Evolutionary conservation across 2,329 filamentous ascomycete species (phyloP).

Genomic region (Venturia aucupariae): DNA sequence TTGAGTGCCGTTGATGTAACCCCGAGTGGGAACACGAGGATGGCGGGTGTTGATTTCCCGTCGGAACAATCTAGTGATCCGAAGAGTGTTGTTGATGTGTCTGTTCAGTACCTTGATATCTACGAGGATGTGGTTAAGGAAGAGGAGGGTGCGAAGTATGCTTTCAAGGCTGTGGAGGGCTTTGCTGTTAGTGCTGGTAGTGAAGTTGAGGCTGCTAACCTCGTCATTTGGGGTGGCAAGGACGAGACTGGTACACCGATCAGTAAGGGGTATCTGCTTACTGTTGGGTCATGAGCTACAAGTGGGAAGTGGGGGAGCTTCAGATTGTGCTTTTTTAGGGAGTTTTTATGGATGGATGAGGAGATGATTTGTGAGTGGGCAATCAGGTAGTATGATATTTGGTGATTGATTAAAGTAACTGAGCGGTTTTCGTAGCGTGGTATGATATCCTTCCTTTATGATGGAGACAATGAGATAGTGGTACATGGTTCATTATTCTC

Average conservation of each 20-base stretch:
- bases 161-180: conserved; percentile 18
- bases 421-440: neutral
- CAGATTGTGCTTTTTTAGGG: neutral
- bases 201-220: conserved; percentile 38
- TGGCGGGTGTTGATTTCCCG: neutral
- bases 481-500: too few relatives aligned
- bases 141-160: conserved; percentile 27
- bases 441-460: neutral
- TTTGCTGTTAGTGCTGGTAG: conserved; percentile 32
- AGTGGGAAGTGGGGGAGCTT: neutral
- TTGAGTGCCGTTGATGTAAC: conserved; percentile 7
- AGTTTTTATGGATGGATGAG: neutral
- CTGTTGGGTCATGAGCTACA: conserved; percentile 25
- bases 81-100: conserved; percentile 31
- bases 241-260: conserved; percentile 33
- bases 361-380: neutral
- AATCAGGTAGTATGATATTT: neutral
- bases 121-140: conserved; percentile 24
- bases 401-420: neutral
- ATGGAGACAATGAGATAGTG: neutral
- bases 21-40: neutral
- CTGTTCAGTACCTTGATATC: conserved; percentile 18
- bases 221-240: conserved; percentile 46
- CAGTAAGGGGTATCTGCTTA: conserved; percentile 36
- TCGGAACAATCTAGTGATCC: neutral